phyloP scores from a whole-genome alignment of 2,329 filamentous ascomycete genomes.

The Fusarium sp. region DNA sequence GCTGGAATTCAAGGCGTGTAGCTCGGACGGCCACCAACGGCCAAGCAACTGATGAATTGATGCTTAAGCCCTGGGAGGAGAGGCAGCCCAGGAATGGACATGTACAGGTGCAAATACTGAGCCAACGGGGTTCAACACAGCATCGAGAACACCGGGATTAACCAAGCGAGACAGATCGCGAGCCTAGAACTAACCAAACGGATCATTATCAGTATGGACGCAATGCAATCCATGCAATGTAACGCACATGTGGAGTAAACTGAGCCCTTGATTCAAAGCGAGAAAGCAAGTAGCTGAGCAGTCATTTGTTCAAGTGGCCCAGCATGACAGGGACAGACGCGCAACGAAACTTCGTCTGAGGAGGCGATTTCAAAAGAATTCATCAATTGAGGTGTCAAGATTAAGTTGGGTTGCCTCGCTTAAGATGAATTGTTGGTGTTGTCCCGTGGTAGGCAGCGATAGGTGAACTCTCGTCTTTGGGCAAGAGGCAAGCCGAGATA shows the following conservation, averaged over 20 bases:
- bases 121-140: slow-evolving; percentile 23
- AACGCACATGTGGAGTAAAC: slow-evolving; percentile 22
- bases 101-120: slow-evolving; percentile 27
- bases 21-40: slow-evolving; percentile 15
- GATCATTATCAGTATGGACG: slow-evolving; percentile 10
- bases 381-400: slow-evolving; percentile 15
- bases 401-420: slow-evolving; percentile 4
- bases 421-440: not conserved
- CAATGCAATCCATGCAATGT: slow-evolving; percentile 25
- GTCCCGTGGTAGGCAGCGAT: not conserved
- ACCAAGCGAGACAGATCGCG: slow-evolving; percentile 34
- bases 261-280: slow-evolving; percentile 18
- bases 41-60: slow-evolving; percentile 2
- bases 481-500: not conserved
- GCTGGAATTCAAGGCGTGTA: slow-evolving; percentile 12
- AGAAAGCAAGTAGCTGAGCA: slow-evolving; percentile 22
- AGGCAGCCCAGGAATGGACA: slow-evolving; percentile 21
- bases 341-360: not conserved
- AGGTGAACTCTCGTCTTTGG: not conserved
- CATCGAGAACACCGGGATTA: slow-evolving; percentile 24
- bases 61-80: not conserved
- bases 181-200: slow-evolving; percentile 37
- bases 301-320: slow-evolving; percentile 9
- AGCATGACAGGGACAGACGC: slow-evolving; percentile 9
- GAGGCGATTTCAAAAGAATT: slow-evolving; percentile 5